Evolutionary conservation across 2,329 filamentous ascomycete species (phyloP).

Genomic region (Corynespora cassiicola): DNA sequence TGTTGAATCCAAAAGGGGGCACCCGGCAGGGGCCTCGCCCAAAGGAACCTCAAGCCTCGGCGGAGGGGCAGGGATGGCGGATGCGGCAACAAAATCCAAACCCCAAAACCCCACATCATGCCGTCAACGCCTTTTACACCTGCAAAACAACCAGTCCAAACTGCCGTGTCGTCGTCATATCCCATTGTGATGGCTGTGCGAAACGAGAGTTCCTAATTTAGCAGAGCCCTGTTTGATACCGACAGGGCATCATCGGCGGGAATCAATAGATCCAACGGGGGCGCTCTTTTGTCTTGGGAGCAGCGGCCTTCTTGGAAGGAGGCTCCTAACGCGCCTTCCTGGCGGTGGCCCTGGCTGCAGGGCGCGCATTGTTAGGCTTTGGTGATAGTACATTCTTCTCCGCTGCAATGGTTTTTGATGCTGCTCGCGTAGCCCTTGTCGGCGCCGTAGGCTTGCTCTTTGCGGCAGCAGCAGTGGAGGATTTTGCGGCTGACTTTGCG

Average conservation of each 20-base stretch:
- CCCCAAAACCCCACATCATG: constrained; percentile 15
- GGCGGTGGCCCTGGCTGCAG: constrained; percentile 18
- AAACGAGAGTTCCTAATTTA: not conserved
- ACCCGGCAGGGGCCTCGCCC: constrained; percentile 22
- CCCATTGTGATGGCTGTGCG: constrained; percentile 5
- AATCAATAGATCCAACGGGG: constrained; percentile 25
- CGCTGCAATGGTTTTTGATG: constrained; percentile 26
- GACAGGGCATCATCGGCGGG: not conserved
- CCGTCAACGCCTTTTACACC: constrained; percentile 1
- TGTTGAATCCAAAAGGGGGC: constrained; percentile 23
- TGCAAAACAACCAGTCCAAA: constrained; percentile 1
- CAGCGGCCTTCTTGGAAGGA: not conserved
- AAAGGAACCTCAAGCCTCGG: constrained; percentile 18
- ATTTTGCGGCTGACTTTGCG: constrained; percentile 24
- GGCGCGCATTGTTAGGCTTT: constrained; percentile 26
- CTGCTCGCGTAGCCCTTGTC: constrained; percentile 27
- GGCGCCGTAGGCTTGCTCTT: constrained; percentile 20
- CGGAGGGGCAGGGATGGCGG: constrained; percentile 4
- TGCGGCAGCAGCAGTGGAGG: constrained; percentile 8
- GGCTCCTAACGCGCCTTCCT: constrained; percentile 15
- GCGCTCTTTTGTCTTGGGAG: constrained; percentile 12
- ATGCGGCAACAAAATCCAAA: not conserved
- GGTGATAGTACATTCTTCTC: constrained; percentile 26
- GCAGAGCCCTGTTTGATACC: not conserved
- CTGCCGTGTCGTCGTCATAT: not conserved